Evolutionary conservation across 192 early-diverging fungal species (phyloP).

Genomic region (Rhizophagus prolifer): DNA sequence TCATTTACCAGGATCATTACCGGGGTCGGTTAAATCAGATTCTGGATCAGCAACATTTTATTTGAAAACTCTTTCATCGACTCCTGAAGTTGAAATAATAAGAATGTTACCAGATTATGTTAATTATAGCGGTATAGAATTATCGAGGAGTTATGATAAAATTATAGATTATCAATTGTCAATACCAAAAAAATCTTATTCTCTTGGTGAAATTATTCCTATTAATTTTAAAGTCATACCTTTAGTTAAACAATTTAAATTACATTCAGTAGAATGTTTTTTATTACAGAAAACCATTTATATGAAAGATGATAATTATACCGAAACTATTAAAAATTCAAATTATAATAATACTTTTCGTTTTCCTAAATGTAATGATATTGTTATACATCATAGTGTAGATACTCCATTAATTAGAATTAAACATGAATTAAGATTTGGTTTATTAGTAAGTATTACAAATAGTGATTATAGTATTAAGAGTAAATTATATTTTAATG

Average conservation of each 20-base stretch:
- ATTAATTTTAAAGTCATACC: conserved; percentile 50
- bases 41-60: conserved; percentile 38
- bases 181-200: conserved; percentile 53
- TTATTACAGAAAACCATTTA: neutral
- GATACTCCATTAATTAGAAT: conserved; percentile 9
- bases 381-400: neutral
- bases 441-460: neutral
- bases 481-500: neutral
- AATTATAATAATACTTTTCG: neutral
- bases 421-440: conserved; percentile 4
- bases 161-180: conserved; percentile 49
- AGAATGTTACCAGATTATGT: conserved; percentile 51
- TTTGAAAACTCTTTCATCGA: conserved; percentile 39
- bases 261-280: neutral
- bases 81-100: conserved; percentile 44
- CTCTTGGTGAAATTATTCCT: conserved; percentile 47
- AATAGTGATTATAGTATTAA: neutral
- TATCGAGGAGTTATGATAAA: neutral
- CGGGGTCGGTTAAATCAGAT: conserved; percentile 33
- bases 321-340: neutral
- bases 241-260: conserved; percentile 35
- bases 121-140: conserved; percentile 49
- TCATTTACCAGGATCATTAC: conserved; percentile 35
- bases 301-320: neutral
- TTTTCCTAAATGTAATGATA: neutral